Base-by-base conservation (phyloP, 352 stramenopile species). In the Pilasporangium apinafurcum region DNA sequence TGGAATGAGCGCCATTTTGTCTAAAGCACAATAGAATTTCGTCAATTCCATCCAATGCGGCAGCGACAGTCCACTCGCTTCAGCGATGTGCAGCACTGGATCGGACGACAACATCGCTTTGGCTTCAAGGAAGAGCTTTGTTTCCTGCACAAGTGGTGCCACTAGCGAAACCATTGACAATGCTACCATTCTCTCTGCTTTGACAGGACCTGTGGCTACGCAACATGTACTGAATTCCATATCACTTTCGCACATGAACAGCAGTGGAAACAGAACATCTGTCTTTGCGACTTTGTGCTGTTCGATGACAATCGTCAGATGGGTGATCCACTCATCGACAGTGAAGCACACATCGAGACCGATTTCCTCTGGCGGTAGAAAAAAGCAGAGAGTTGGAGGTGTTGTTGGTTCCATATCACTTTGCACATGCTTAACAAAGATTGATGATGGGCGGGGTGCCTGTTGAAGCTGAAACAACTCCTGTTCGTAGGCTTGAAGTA, bases 191-290 rank as follows among this genome's bases (percentile, higher is more conserved):
- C 64, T 16, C 1, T 54, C 54, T 4, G 39, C 51, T 43, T 71
- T 65, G 29, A 59, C 44, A 7, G 40, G 37, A 0, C 59, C 54
- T 0, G 46, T 60, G 9, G 39, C 45, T 22, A 34, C 55, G 22
- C 25, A 65, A 8, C n/a, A 48, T 16, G 52, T 63, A 36, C 36
- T 50, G 12, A 61, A 20, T 26, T 58, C 50, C 9, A 42, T 29
- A 21, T 49, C 73, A 12, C 68, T 53, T 44, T 87, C 75, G 37
- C 71, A 87, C 50, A 85, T 56, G 42, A 82, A 84, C 6, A 85
- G 40, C 7, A 87, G 50, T 0, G 71, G 66, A 40, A 87, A 83
- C 21, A 55, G 46, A 5, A 86, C 34, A 38, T 84, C 68, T 12
- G 14, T 36, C 26, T 14, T 51, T 21, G 26, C 50, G 8, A 29